Percentiles rank a stretch among this genome's conserved stretches.
Evolutionary conservation across 78 protist genomes (phyloP).

Genomic region (Dictyostelium discoideum): dicty_2.7 NC_007088.5:5357501-5358000

Average conservation of each 20-base stretch:
- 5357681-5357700: neutral
- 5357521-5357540: too few relatives aligned
- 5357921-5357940: neutral
- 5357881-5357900: neutral
- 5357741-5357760: neutral
- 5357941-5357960: neutral
- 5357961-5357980: slow-evolving; percentile 1
- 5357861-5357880: neutral
- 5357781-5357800: too few relatives aligned
- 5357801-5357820: too few relatives aligned
- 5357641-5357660: neutral
- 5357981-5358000: neutral
- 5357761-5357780: neutral
- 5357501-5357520: neutral
- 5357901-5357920: neutral
- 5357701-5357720: neutral
- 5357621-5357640: neutral
- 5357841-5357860: neutral
- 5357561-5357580: neutral
- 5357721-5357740: neutral
- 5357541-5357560: neutral
- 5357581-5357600: neutral
- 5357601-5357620: neutral
- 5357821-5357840: neutral
- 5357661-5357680: neutral